Evolutionary conservation across 495 filamentous ascomycete species (phyloP), one percentile per base, ranked within the genome.

Genomic region (Penicillium pulvis): DNA sequence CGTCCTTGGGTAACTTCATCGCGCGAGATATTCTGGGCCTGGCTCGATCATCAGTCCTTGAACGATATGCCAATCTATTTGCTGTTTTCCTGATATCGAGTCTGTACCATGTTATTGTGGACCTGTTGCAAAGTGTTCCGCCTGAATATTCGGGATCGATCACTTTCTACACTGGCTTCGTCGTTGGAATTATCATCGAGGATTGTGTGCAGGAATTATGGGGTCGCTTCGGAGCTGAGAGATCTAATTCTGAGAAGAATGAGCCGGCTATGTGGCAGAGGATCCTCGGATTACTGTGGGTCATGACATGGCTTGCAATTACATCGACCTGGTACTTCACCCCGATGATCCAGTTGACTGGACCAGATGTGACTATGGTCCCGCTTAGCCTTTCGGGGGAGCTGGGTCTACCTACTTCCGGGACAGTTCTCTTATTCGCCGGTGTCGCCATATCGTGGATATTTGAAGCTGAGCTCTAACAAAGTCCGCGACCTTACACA

Each of bases 21-120:
- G 12, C 33, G 9, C 33, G 33, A 36, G 33, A 36, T 12, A 2
- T 11, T 36, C 33, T 36, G 33, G 33, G 33, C 33, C 33, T 36
- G 33, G 10, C 33, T 12, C 33, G 33, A 36, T 36, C 33, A 36
- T 12, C 33, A 10, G 12, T 36, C 4, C 33, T 36, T 11, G 33
- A 36, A n/a, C 66, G 71, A 12, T 71, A 71, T 28, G 57, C 63
- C 12, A 72, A 71, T 12, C 56, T 73, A 3, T 56, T 64, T 30
- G 49, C 65, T 17, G 68, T 68, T 12, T 77, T 79, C 48, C 26
- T 66, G 16, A 51, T 70, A 30, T 75, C 72, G 8, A 66, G 63
- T 11, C 53, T 63, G 24, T 55, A 72, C 9, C 75, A 79, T 53
- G 36, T 63, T 8, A n/a, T 71, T 6, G 35, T 66, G 8, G 71